Percentiles rank a stretch among this genome's conserved stretches.
phyloP scores from a whole-genome alignment of 2,329 filamentous ascomycete genomes.

The Botrytis medusae region DNA sequence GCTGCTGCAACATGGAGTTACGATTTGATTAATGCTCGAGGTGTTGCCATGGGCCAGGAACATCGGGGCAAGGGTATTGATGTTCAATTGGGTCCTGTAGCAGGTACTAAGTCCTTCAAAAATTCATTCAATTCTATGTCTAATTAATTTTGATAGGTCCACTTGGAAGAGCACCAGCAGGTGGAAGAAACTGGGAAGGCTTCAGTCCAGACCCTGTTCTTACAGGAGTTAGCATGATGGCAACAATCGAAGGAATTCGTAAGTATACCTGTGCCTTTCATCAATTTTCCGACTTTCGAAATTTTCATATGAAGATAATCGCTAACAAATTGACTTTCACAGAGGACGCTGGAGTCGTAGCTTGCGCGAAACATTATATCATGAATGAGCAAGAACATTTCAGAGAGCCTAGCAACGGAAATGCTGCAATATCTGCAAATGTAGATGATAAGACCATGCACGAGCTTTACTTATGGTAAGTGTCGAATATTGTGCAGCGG shows the following conservation, averaged over 20 bases:
- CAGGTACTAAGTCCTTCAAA: constrained; percentile 44
- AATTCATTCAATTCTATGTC: neutral
- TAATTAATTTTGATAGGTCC: constrained; percentile 37
- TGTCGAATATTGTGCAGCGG: neutral
- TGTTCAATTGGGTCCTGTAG: constrained; percentile 72
- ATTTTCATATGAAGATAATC: neutral
- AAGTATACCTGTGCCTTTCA: neutral
- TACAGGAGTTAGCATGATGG: constrained; percentile 68
- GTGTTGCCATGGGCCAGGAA: constrained; percentile 67
- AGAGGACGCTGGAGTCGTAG: constrained; percentile 77
- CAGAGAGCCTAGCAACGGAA: constrained; percentile 28
- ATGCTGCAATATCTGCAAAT: constrained; percentile 63
- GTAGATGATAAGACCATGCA: constrained; percentile 62
- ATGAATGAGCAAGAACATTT: constrained; percentile 67
- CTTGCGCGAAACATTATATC: constrained; percentile 73
- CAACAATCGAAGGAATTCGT: constrained; percentile 71
- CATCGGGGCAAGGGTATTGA: constrained; percentile 72
- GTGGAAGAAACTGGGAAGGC: constrained; percentile 71
- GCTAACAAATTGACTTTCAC: neutral
- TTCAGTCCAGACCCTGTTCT: constrained; percentile 74
- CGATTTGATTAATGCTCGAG: constrained; percentile 66
- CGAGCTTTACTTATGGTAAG: constrained; percentile 56
- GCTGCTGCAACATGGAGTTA: constrained; percentile 75
- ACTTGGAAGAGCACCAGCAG: constrained; percentile 64
- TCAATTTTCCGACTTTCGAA: neutral